phyloP scores from a whole-genome alignment of 192 early-diverging fungal species.

The Coemansia asiatica region DNA sequence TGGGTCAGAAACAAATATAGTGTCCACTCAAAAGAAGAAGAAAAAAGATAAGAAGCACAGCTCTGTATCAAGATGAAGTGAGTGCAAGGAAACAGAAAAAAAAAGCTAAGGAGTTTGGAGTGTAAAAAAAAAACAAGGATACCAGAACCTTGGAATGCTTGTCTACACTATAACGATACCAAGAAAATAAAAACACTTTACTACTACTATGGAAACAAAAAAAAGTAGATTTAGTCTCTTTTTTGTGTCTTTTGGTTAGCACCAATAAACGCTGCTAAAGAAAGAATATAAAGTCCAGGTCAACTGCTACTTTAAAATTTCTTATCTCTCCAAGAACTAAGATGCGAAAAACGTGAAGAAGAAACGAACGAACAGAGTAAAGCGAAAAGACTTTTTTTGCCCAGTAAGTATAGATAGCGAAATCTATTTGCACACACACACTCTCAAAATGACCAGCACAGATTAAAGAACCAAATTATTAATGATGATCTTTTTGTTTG shows the following conservation, averaged over 20 bases:
- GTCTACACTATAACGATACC: not conserved
- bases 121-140: not conserved
- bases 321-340: not conserved
- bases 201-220: not conserved
- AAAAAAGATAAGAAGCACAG: not conserved
- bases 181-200: not conserved
- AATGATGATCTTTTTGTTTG: constrained; percentile 16
- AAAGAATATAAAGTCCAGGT: not conserved
- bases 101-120: too few relatives aligned
- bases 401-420: not conserved
- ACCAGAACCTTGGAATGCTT: constrained; percentile 1
- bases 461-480: not conserved
- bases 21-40: not conserved
- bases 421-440: constrained; percentile 7
- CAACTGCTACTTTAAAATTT: not conserved
- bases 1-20: constrained; percentile 1
- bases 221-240: not conserved
- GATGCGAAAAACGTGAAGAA: not conserved
- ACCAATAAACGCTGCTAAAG: not conserved
- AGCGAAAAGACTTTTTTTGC: not conserved
- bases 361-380: not conserved
- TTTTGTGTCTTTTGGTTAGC: not conserved
- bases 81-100: not conserved
- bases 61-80: not conserved
- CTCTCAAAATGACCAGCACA: not conserved